Evolutionary conservation across 23 red algal genomes (phyloP), one percentile per base, ranked within the genome.

Genomic region (Gracilaria gracilis): DNA sequence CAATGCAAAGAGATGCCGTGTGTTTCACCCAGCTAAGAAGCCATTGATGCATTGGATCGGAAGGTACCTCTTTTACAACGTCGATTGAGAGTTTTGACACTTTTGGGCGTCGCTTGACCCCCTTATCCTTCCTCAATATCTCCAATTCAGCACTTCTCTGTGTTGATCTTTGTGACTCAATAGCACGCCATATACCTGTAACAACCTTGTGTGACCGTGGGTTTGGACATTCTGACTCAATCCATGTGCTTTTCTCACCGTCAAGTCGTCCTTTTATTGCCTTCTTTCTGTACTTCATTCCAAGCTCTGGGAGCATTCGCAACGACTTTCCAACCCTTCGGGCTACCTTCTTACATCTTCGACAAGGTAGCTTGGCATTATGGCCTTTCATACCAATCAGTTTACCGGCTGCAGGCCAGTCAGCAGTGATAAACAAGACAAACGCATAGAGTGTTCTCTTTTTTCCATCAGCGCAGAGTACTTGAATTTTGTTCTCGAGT

Each of bases 361-460:
- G 29, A 32, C 39, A 79, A 79, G 74, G 37, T 3, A 7, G 7
- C 51, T 79, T 1, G 12, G 74, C 74, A 31, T 54, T 79, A 20
- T 79, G 74, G 42, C 39, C 39, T 27, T 50, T 57, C 21, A 28
- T 54, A 51, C 74, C 35, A 32, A 24, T 16, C 1, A 79, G 37
- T 28, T 79, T 79, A 34, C 46, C n/a, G 9, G 46, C 74, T 1
- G 39, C 74, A 31, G 74, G 74, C 74, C 74, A 79, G 28, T 79
- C 74, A 12, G 74, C 42, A 28, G 74, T 79, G 11, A 79, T 20
- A 19, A 79, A 79, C 15, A 57, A 19, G 9, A 79, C 34, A 50
- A 79, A 79, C 13, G 17, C 37, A 50, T 57, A 57, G 4, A 47
- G 23, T 54, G 21, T 50, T n/a, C 74, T 50, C 74, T 53, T 2